Evolutionary conservation across 1,284 basidiomycete species (phyloP), one percentile per base, ranked within the genome.

Genomic region (Cryptococcus wingfieldii): DNA sequence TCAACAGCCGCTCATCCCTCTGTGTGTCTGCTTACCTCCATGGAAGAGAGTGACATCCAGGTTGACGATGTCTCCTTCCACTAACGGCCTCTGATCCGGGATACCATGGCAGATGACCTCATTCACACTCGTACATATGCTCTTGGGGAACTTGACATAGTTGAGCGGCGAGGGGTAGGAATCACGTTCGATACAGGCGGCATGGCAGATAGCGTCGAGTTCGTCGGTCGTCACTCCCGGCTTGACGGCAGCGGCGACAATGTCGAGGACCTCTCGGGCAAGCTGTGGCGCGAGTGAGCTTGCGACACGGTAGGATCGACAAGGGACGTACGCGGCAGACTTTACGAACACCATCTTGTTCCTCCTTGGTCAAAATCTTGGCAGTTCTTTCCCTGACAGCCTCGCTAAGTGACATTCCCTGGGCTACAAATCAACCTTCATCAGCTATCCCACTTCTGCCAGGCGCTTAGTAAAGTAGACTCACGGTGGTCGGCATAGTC

Each of bases 61-160:
- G 75, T 96, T 96, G 73, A 96, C 80, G 66, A 97, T 97, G 76
- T 97, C 94, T 27, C 93, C 93, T 65, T 95, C 88, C 81, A 64
- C 43, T n/a, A 48, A 18, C 63, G 87, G 89, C 55, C 92, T 81
- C 66, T 88, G 82, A 78, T 96, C 93, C 44, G 93, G 93, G 63
- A 97, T 96, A 54, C 91, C 91, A 76, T 98, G 96, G 75, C 96
- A 98, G 68, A 98, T 95, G 55, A 86, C 87, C 77, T 98, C 96
- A 77, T 99, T 98, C 43, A 98, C 80, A 83, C 88, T 70, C 78
- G 89, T 95, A 86, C 96, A 99, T 47, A 97, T 85, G 45, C 91
- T 96, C 80, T 98, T 97, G 27, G 95, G 95, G 75, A 88, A 98
- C 50, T 84, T 82, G 61, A 88, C 84, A 78, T 99, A 99, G 72